Base-by-base conservation (phyloP, 345 rosid genomes). In the Noccaea caerulescens region DNA sequence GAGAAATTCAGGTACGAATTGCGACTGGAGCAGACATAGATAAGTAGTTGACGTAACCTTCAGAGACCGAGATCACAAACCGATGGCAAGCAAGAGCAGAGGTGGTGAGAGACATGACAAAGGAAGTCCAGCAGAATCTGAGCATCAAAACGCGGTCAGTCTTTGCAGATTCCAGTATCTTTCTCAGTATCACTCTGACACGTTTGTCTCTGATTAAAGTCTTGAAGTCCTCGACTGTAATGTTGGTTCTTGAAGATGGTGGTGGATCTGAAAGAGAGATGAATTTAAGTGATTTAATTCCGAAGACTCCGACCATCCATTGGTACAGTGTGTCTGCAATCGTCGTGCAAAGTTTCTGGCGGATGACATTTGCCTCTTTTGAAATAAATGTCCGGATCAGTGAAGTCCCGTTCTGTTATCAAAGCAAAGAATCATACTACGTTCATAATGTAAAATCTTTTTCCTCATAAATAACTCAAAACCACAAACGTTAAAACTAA, bases 381-480 rank as follows among this genome's bases (percentile, higher is more conserved):
- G 97, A 93, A 49, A 90, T 80, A 80, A 85, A 71, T 44, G 93
- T 83, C 66, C 76, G 80, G 72, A 87, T 74, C 72, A 93, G 65
- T 60, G 97, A 93, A 73, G 86, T 73, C 66, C 96, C 98, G 10
- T 93, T 85, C 98, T 93, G 88, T 69, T 41, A 75, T 57, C 56
- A 59, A 63, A 66, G 69, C 58, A 79, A 68, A 63, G 69, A 75
- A 45, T 38, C 43, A 47, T 12, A 44, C 10, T 33, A 58, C 41
- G 45, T 13, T 59, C 12, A 12, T 18, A 18, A 58, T 49, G 25
- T 44, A 4, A 42, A 1, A 34, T 43, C 30, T 20, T 30, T 13
- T n/a, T 16, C 58, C 43, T 8, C 20, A 8, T 7, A 45, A 11
- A 16, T 13, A 12, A 58, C 25, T 47, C 32, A 27, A 16, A 73